Base-by-base conservation (phyloP, 2,329 filamentous ascomycete species). In the Trichoderma aggressivum region DNA sequence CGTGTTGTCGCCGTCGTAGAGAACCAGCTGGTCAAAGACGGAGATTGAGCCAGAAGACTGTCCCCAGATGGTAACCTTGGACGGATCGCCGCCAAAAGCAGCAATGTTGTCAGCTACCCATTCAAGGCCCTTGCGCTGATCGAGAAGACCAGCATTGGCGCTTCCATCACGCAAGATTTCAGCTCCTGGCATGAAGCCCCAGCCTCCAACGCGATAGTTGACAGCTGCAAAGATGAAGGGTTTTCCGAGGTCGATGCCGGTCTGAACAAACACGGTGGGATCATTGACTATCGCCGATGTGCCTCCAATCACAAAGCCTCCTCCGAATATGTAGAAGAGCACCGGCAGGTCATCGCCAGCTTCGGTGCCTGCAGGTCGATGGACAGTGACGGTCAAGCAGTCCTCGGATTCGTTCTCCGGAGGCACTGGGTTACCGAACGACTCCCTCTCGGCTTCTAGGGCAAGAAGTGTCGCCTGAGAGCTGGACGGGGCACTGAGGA, bases 101-200 rank as follows among this genome's bases (percentile, higher is more conserved):
- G 18, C 89, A 70, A 95, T 93, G 74, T 94, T 93, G 75, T 93
- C 91, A 7, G 91, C 89, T 0, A 92, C 87, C 92, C 92, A 95
- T 77, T 94, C 82, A 7, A 95, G 83, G 0, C 87, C 92, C 73
- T 91, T 84, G 36, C 91, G 85, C 75, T 94, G 92, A 76, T 95
- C 92, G 0, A 92, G 83, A 5, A 93, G 84, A 3, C 92, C 92
- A 3, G 93, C 79, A 76, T 94, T 95, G 3, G 90, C 80, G 2
- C 89, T 86, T 1, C 91, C 91, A 72, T 93, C 91, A 3, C 84
- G 83, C 3, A 90, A 82, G 53, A 93, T 85, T 78, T 94, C 90
- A 62, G 86, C 86, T 6, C 91, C 91, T 0, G 89, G 86, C 78
- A 94, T 77, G 80, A 94, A 94, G 0, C 92, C 92, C 47, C 47